phyloP scores from a whole-genome alignment of 352 stramenopile species.

The Pythium angustatum region DNA sequence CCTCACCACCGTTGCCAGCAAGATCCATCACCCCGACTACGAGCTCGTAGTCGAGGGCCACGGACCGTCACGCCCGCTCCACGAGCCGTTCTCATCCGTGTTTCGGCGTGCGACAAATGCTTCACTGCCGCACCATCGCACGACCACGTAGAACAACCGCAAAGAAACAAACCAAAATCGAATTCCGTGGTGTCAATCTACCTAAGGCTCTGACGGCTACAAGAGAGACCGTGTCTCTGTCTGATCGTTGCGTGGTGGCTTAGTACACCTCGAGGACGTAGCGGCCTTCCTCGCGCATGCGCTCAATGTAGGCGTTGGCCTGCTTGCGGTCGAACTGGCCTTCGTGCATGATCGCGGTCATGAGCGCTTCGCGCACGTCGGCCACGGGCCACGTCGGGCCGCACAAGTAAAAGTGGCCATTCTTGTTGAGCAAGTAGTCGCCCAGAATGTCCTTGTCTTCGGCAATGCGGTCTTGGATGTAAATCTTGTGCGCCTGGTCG shows the following conservation, averaged over 20 bases:
- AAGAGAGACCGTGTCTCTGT: too few relatives aligned
- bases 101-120: constrained; percentile 1
- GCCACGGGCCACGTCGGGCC: constrained; percentile 81
- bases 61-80: constrained; percentile 45
- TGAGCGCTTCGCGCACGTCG: constrained; percentile 70
- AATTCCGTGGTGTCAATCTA: not conserved
- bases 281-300: constrained; percentile 76
- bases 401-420: constrained; percentile 87
- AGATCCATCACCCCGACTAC: constrained; percentile 49
- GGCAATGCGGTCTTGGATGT: constrained; percentile 88
- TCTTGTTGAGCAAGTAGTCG: constrained; percentile 71
- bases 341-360: constrained; percentile 53
- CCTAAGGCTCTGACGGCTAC: too few relatives aligned
- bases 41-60: constrained; percentile 53
- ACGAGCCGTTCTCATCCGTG: constrained; percentile 21
- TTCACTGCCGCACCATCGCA: not conserved
- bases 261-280: constrained; percentile 89
- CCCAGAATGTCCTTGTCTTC: constrained; percentile 78
- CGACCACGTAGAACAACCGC: not conserved
- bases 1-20: constrained; percentile 34
- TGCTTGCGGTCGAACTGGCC: constrained; percentile 62
- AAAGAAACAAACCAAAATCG: not conserved
- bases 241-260: too few relatives aligned
- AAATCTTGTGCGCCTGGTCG: constrained; percentile 89
- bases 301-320: constrained; percentile 71